Evolutionary conservation across 129 eudicot genomes (phyloP).

Genomic region (Centrapalus pauciflorus): DNA sequence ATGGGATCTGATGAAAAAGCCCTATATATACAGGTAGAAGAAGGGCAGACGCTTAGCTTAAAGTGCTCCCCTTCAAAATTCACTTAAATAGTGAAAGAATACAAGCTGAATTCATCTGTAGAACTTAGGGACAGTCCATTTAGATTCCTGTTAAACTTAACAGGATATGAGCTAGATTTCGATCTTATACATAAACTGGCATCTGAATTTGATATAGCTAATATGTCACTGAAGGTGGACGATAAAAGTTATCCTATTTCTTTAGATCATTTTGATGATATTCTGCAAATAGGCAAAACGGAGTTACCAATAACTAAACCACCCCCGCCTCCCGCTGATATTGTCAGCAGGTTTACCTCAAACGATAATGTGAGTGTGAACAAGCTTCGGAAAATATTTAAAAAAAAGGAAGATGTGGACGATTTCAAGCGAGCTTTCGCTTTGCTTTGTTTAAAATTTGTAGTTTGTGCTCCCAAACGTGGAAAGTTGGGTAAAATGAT

Average conservation of each 20-base stretch:
- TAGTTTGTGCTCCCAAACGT: slow-evolving; percentile 1
- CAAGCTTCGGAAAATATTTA: background rate
- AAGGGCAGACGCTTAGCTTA: background rate
- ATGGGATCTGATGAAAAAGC: background rate
- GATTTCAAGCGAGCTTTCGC: slow-evolving; percentile 6
- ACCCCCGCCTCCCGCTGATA: background rate
- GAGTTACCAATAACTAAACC: background rate
- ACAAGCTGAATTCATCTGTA: background rate
- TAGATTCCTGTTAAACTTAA: background rate
- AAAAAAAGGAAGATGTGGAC: background rate
- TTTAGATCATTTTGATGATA: background rate
- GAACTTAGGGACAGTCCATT: background rate
- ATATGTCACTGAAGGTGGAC: background rate
- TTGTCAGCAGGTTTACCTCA: too few species aligned
- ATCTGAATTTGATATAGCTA: background rate
- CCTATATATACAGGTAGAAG: background rate
- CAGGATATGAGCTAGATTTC: background rate
- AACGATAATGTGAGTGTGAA: background rate
- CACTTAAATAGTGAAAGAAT: background rate
- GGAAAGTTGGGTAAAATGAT: background rate
- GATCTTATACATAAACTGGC: too few species aligned
- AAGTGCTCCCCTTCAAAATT: background rate
- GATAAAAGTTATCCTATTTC: background rate
- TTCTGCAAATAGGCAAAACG: background rate
- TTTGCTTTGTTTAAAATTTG: background rate